Evolutionary conservation across 768 basidiomycete species (phyloP), one percentile per base, ranked within the genome.

Genomic region (Pleurotus ostreatus): DNA sequence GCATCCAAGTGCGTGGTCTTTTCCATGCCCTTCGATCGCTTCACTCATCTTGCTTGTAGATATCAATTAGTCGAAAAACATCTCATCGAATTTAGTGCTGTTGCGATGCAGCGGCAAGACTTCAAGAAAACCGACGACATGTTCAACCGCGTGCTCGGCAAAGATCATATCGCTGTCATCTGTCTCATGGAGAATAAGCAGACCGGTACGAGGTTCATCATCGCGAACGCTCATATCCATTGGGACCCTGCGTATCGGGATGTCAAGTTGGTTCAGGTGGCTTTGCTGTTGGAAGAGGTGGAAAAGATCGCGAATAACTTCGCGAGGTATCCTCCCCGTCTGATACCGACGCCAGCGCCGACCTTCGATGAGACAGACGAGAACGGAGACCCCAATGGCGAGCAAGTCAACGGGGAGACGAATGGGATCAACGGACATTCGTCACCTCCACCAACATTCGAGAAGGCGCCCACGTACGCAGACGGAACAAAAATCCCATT

Each of bases 61-160:
- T 99, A 93, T 71, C 83, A 88, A 59, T 84, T 99, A 20, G 88
- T 99, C 41, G 95, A 98, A 75, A 91, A 90, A 62, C 88, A 94
- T 53, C 83, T 94, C 40, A 80, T 98, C 66, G 97, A 98, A 70
- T 99, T 95, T 75, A 91, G 88, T 67, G 82, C 89, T 37, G 80
- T 94, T 60, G 96, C 95, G 16, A 89, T 98, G 83, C 90, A 93
- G 63, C 85, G 94, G 23, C 84, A 88, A 49, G 94, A 95, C 68
- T 93, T 94, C 75, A 93, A 94, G 78, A 94, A 94, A 74, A 96
- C 94, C 15, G 94, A 98, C 65, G 96, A 98, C 75, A 95, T 98
- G 94, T 98, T 98, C 82, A 98, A 98, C 67, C 93, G 97, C 30
- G 94, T 98, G 55, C 82, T 98, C 62, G 89, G 89, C 59, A 92